Base-by-base conservation (phyloP, 805 yeast species). In the Sugiyamaella marilandica region DNA sequence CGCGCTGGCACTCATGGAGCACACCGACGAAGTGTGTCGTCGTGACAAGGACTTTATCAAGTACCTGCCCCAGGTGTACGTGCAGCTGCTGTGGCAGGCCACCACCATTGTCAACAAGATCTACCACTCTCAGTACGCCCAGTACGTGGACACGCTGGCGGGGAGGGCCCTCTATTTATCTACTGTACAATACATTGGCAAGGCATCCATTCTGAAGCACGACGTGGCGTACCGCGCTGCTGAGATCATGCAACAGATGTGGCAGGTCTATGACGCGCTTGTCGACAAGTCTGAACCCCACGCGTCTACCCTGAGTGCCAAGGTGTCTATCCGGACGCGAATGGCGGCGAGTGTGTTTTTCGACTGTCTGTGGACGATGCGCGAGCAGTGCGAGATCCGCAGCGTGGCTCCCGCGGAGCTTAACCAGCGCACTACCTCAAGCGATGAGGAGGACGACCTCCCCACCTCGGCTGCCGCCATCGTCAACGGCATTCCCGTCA, bases 301-400 rank as follows among this genome's bases (percentile, higher is more conserved):
- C 63, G 34, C 67, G 68, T n/a, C 59, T 65, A 52, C 41, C n/a
- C 32, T 49, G 34, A 41, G 39, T n/a, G 49, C 51, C 19, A 34
- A 47, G 14, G 53, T 59, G 11, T 78, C 65, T 2, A 84, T 91
- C 13, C 76, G 87, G 47, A 84, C 95, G 4, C 78, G 99, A 60
- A 85, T 89, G 95, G 80, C 95, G 8, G 97, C 96, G 0, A 84
- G 94, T 54, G 89, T 91, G 1, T 89, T 92, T 61, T 94, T 92
- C 68, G 99, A 94, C 69, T 84, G 92, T 61, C 71, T 92, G 47
- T 87, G 91, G 81, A 77, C 87, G 2, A 72, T 94, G 62, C 74
- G 96, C 60, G 92, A 88, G 59, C 85, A 87, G 66, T 87, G 89
- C 55, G 59, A 53, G 26, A 86, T 90, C 85, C 59, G 63, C 31